Evolutionary conservation across 179 eudicot species (phyloP).

Genomic region (Vitellaria paradoxa): DNA sequence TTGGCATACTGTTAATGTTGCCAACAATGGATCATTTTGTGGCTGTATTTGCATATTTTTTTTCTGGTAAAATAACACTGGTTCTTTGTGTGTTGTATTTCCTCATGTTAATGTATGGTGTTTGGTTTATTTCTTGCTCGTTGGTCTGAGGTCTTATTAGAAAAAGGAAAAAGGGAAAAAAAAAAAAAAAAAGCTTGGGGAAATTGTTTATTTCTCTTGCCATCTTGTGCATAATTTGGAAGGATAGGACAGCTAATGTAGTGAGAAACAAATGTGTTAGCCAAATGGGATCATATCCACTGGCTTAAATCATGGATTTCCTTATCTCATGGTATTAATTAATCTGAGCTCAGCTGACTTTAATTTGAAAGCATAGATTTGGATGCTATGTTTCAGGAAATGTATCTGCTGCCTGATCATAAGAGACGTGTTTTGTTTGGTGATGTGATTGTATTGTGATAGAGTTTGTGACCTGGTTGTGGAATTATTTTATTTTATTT

Average conservation of each 20-base stretch:
- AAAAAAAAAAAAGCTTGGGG: neutral
- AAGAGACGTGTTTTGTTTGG: neutral
- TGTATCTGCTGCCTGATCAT: neutral
- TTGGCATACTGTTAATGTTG: neutral
- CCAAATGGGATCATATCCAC: neutral
- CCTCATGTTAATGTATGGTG: neutral
- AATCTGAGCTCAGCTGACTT: neutral
- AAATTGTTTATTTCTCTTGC: neutral
- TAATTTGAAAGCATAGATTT: neutral
- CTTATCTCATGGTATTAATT: neutral
- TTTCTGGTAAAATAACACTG: too few relatives aligned
- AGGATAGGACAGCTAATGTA: too few relatives aligned
- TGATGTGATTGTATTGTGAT: neutral
- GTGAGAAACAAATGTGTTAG: neutral
- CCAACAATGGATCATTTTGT: neutral
- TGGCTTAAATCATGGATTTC: neutral
- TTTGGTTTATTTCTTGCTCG: neutral
- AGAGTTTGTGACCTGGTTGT: conserved; percentile 1
- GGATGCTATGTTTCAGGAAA: neutral
- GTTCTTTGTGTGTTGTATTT: neutral
- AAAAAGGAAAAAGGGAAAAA: too few relatives aligned
- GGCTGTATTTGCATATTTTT: neutral
- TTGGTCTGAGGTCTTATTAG: neutral
- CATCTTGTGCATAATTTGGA: too few relatives aligned
- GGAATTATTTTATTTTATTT: neutral